phyloP scores from a whole-genome alignment of 805 yeast genomes.

The Ogataea neopini region DNA sequence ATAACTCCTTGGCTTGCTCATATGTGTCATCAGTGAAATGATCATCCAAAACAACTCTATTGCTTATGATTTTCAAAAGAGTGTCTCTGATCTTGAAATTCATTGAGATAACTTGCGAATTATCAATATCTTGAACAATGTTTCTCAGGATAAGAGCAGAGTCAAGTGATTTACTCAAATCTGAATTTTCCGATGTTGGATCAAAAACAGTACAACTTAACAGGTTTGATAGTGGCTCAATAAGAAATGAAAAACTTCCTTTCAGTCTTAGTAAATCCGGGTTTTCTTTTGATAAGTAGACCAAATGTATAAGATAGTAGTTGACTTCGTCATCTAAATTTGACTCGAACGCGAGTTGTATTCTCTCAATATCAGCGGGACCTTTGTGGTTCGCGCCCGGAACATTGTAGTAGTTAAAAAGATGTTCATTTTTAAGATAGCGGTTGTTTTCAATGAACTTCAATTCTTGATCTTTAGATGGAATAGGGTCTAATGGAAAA shows the following conservation, averaged over 20 bases:
- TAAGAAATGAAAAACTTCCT: constrained; percentile 40
- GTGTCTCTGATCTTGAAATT: constrained; percentile 36
- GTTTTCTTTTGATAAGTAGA: constrained; percentile 42
- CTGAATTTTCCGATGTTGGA: constrained; percentile 21
- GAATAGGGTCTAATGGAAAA: constrained; percentile 35
- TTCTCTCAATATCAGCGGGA: constrained; percentile 60
- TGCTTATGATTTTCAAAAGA: constrained; percentile 50
- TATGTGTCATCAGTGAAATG: constrained; percentile 29
- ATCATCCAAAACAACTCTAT: constrained; percentile 28
- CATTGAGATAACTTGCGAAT: constrained; percentile 74
- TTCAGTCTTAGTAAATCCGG: constrained; percentile 45
- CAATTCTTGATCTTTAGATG: constrained; percentile 37
- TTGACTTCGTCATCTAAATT: constrained; percentile 66
- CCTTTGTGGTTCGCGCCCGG: constrained; percentile 50
- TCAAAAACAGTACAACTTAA: constrained; percentile 23
- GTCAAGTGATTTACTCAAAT: constrained; percentile 38
- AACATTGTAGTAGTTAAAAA: constrained; percentile 31
- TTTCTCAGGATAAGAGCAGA: constrained; percentile 75
- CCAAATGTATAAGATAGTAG: constrained; percentile 65
- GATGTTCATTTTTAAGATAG: constrained; percentile 33
- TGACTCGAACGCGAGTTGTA: constrained; percentile 67
- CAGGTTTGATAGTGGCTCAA: constrained; percentile 33
- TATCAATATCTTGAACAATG: constrained; percentile 76
- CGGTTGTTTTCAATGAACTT: constrained; percentile 33
- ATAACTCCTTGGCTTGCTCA: constrained; percentile 53